Conservation (phyloP, 2,329 filamentous ascomycete species). For the Fusarium mangiferae region DNA sequence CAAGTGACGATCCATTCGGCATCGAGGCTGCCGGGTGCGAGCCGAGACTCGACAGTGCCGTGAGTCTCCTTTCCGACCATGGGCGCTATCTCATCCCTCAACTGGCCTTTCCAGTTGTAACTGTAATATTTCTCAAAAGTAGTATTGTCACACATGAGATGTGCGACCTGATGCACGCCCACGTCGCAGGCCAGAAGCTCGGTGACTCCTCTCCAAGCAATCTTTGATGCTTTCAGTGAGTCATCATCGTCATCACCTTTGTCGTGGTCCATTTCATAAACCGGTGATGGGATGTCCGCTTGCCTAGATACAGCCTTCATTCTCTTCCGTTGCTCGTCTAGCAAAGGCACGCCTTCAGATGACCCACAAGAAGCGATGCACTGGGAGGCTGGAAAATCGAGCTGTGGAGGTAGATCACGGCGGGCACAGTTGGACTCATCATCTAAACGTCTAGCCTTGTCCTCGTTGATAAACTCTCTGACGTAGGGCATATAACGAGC, state of each 20-base stretch:
- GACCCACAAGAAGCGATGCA: not conserved
- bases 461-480: not conserved
- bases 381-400: constrained; percentile 1
- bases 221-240: not conserved
- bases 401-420: constrained; percentile 17
- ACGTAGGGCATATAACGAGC: too few species aligned
- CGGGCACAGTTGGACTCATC: constrained; percentile 13
- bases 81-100: not conserved
- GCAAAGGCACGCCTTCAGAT: not conserved
- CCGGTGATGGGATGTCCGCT: not conserved
- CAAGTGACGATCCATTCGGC: constrained; percentile 49
- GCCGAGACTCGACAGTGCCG: constrained; percentile 52
- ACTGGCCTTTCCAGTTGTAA: constrained; percentile 40
- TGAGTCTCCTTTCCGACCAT: not conserved
- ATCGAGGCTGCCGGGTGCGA: constrained; percentile 49
- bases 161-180: constrained; percentile 37
- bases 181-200: constrained; percentile 40
- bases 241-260: not conserved
- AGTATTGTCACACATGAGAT: constrained; percentile 19
- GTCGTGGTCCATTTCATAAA: not conserved
- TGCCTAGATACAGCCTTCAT: not conserved
- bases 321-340: not conserved
- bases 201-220: constrained; percentile 37
- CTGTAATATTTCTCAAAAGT: not conserved
- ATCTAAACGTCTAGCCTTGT: not conserved